Conservation (phyloP, 805 yeast species). For the Saturnispora mendoncae region DNA sequence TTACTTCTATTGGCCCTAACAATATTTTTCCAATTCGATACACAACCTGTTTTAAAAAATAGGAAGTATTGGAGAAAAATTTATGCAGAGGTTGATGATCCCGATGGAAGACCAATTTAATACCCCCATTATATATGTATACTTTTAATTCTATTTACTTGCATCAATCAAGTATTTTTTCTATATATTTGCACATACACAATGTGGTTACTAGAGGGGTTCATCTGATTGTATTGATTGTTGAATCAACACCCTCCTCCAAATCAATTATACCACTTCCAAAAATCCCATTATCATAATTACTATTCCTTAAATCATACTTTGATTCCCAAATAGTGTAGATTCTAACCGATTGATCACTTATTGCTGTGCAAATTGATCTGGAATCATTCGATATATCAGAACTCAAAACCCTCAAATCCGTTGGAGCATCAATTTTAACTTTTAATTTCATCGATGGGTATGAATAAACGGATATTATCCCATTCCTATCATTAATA, state of each 20-base stretch:
- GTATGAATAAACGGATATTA: conserved; percentile 56
- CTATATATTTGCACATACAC: too few species aligned
- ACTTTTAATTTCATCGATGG: conserved; percentile 48
- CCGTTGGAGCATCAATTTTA: conserved; percentile 41
- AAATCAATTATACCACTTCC: conserved; percentile 53
- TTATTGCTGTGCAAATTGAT: conserved; percentile 63
- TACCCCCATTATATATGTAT: background rate
- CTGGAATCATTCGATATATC: conserved; percentile 55
- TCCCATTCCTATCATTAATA: conserved; percentile 33
- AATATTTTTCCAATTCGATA: conserved; percentile 45
- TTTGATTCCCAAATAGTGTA: conserved; percentile 60
- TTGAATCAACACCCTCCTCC: conserved; percentile 41
- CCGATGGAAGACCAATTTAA: conserved; percentile 81
- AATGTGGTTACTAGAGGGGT: too few species aligned
- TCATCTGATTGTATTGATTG: conserved; percentile 22
- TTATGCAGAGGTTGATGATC: conserved; percentile 50
- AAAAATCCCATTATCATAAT: conserved; percentile 33
- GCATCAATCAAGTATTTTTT: too few species aligned
- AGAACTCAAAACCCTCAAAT: conserved; percentile 57
- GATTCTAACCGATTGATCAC: conserved; percentile 69
- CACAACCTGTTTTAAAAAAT: conserved; percentile 63
- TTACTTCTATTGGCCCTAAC: conserved; percentile 43
- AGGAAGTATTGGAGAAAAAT: conserved; percentile 57
- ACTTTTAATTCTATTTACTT: background rate
- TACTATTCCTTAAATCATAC: conserved; percentile 27